A percentile compares a stretch with the other conserved stretches of the same genome.
These are phyloP conservation scores for Gossypium lobatum DNA, from an alignment of 441 rosid species.

Conservation along the genomic window DNA sequence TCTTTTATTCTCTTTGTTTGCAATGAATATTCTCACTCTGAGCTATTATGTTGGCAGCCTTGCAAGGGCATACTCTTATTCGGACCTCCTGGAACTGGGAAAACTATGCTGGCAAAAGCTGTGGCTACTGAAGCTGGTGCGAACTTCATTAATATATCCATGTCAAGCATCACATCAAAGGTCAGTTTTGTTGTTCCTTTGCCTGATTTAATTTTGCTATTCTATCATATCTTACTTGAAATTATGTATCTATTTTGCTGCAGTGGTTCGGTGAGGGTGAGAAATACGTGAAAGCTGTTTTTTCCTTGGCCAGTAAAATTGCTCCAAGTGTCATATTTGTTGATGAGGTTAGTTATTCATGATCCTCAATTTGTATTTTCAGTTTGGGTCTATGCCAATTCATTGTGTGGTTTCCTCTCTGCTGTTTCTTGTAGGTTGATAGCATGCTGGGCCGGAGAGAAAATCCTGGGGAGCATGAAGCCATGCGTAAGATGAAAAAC, in stretches of 20 bases:
- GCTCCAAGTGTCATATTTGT: slow-evolving; percentile 91
- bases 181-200: slow-evolving; percentile 24
- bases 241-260: slow-evolving; percentile 18
- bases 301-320: slow-evolving; percentile 86
- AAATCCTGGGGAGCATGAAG: slow-evolving; percentile 95
- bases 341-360: slow-evolving; percentile 59
- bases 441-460: slow-evolving; percentile 94
- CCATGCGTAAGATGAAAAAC: slow-evolving; percentile 95
- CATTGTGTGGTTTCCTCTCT: not conserved
- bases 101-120: slow-evolving; percentile 94
- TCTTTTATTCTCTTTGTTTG: slow-evolving; percentile 4
- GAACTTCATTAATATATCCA: slow-evolving; percentile 83
- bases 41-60: slow-evolving; percentile 44
- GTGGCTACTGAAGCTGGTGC: slow-evolving; percentile 98
- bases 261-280: slow-evolving; percentile 99
- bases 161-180: slow-evolving; percentile 98
- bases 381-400: not conserved
- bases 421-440: slow-evolving; percentile 54
- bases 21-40: not conserved
- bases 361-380: slow-evolving; percentile 2
- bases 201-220: slow-evolving; percentile 1
- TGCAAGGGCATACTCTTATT: slow-evolving; percentile 89
- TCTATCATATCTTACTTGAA: not conserved
- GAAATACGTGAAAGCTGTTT: slow-evolving; percentile 88
- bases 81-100: slow-evolving; percentile 98